phyloP scores from a whole-genome alignment of 73 alveolate genomes.

The Breviolum minutum region DNA sequence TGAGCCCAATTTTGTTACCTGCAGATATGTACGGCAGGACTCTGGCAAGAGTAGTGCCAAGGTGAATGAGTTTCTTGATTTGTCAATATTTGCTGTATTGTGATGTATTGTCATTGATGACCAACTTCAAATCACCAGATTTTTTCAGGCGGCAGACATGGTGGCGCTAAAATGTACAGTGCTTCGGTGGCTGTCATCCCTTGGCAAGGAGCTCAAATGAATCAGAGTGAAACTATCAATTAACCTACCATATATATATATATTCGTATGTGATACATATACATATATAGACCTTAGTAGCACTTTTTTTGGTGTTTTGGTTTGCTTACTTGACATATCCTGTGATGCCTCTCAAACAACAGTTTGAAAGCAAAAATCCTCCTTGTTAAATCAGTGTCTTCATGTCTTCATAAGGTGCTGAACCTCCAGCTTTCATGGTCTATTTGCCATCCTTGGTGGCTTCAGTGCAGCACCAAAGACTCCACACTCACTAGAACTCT shows the following conservation, averaged over 20 bases:
- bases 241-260: too few relatives aligned
- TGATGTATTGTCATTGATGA: neutral
- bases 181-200: slow-evolving; percentile 71
- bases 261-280: neutral
- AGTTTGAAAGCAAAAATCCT: too few relatives aligned
- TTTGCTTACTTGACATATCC: too few relatives aligned
- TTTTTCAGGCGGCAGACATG: slow-evolving; percentile 40
- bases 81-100: neutral
- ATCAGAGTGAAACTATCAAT: neutral
- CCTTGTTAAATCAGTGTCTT: neutral
- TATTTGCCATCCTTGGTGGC: slow-evolving; percentile 87
- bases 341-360: too few relatives aligned
- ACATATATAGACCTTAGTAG: neutral
- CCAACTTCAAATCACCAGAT: neutral
- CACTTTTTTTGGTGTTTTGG: neutral
- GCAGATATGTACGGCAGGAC: too few relatives aligned
- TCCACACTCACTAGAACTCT: too few relatives aligned
- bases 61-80: neutral
- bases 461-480: slow-evolving; percentile 1
- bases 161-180: slow-evolving; percentile 52
- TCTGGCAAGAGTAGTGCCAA: neutral
- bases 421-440: slow-evolving; percentile 58
- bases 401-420: slow-evolving; percentile 28
- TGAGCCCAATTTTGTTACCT: neutral
- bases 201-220: neutral